Percentiles rank a stretch among this genome's conserved stretches.
phyloP scores from a whole-genome alignment of 75 land plant species.

The Azolla pinnata region DNA sequence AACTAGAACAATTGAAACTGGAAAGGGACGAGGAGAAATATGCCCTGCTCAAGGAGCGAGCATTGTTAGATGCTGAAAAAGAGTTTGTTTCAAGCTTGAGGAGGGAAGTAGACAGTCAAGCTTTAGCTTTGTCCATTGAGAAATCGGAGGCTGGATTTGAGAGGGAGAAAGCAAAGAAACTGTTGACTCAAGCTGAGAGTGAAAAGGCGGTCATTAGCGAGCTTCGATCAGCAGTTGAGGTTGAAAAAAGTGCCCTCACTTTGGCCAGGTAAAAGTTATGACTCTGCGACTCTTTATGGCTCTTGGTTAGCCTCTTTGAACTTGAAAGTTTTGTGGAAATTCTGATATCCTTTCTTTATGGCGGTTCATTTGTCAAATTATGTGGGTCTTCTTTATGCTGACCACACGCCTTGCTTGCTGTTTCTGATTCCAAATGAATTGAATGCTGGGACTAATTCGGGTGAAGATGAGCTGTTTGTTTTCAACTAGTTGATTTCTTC shows the following conservation, averaged over 20 bases:
- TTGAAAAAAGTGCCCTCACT: conserved; percentile 69
- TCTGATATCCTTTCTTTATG: no score
- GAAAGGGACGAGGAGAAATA: conserved; percentile 24
- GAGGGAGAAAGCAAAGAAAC: conserved; percentile 26
- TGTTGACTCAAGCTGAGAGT: conserved; percentile 18
- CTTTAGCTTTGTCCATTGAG: conserved; percentile 34
- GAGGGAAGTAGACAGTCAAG: conserved; percentile 46
- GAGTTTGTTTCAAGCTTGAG: conserved; percentile 34
- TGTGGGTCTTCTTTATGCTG: no score
- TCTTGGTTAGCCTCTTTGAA: no score
- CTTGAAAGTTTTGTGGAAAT: no score
- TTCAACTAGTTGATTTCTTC: no score
- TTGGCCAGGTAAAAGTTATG: conserved; percentile 56
- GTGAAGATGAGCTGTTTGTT: no score
- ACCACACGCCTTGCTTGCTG: no score
- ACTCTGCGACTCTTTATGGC: no score
- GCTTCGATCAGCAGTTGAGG: conserved; percentile 45
- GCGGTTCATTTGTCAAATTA: no score
- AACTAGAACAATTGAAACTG: conserved; percentile 43
- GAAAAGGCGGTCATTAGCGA: conserved; percentile 36
- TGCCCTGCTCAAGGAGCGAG: conserved; percentile 43
- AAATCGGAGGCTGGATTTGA: conserved; percentile 27
- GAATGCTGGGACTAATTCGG: no score
- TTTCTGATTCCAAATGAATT: no score
- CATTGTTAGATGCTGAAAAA: conserved; percentile 59